These are phyloP conservation scores for Microsporum ferrugineum DNA, from an alignment of 2,329 filamentous ascomycete species.

Conservation along the genomic window DNA sequence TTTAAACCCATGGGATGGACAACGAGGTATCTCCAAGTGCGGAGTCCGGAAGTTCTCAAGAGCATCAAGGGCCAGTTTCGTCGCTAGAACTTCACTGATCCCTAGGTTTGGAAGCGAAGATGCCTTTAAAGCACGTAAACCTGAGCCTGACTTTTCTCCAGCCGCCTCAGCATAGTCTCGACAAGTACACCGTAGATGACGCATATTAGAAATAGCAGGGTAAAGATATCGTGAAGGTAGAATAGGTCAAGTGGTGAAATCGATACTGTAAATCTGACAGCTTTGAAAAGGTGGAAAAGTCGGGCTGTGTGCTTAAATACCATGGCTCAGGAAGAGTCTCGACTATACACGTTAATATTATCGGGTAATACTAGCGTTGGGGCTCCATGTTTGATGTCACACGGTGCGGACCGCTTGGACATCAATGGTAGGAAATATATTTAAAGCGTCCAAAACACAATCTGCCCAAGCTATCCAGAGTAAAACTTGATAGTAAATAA, in stretches of 20 bases:
- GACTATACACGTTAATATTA: background rate
- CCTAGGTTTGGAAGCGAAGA: constrained; percentile 4
- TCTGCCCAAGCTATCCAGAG: background rate
- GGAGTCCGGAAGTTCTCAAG: constrained; percentile 7
- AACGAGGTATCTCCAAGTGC: constrained; percentile 3
- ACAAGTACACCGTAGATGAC: background rate
- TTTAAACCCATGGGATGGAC: background rate
- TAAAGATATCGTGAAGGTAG: background rate
- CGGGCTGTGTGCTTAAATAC: background rate
- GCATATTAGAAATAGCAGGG: background rate
- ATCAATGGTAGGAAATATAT: background rate
- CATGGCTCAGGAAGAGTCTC: background rate
- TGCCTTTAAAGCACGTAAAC: constrained; percentile 3
- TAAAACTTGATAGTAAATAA: background rate
- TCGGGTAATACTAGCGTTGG: background rate
- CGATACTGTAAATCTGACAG: background rate
- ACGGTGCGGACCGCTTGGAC: constrained; percentile 3
- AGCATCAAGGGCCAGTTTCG: constrained; percentile 13
- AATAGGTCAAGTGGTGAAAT: background rate
- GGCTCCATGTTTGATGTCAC: constrained; percentile 5
- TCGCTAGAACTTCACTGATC: constrained; percentile 13
- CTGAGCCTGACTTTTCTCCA: constrained; percentile 4
- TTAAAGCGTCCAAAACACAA: background rate
- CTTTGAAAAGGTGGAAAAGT: background rate
- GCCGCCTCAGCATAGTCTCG: background rate